These are phyloP conservation scores for Gymnopilus junonius DNA, from an alignment of 768 basidiomycete species.

Conservation along the genomic window DNA sequence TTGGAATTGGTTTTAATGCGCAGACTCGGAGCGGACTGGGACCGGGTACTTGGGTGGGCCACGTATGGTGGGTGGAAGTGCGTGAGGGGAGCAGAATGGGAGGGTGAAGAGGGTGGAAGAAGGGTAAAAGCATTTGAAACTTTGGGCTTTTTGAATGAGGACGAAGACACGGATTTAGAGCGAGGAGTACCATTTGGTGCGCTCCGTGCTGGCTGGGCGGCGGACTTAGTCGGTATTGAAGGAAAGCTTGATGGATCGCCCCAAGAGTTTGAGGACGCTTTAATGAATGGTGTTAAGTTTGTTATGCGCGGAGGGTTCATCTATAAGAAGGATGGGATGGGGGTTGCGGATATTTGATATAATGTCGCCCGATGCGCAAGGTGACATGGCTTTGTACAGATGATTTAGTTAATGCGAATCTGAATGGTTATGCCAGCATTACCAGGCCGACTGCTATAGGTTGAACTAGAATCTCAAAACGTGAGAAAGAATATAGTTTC, in stretches of 20 bases:
- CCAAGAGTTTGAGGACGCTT: slow-evolving; percentile 47
- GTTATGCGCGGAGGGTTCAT: slow-evolving; percentile 61
- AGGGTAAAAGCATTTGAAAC: slow-evolving; percentile 1
- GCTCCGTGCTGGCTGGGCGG: slow-evolving; percentile 58
- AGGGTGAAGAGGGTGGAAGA: slow-evolving; percentile 25
- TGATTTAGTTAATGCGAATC: not conserved
- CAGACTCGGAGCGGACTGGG: slow-evolving; percentile 54
- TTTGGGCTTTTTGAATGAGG: not conserved
- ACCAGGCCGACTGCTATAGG: no score
- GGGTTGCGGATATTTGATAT: not conserved
- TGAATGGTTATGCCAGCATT: not conserved
- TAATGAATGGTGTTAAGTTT: slow-evolving; percentile 47
- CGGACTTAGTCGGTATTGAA: slow-evolving; percentile 46
- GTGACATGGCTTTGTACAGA: no score
- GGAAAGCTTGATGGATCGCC: slow-evolving; percentile 40
- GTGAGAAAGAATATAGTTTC: no score
- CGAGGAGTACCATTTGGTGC: slow-evolving; percentile 63
- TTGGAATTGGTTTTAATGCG: slow-evolving; percentile 68
- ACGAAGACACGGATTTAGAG: slow-evolving; percentile 34
- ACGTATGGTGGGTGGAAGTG: slow-evolving; percentile 65
- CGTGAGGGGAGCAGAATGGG: slow-evolving; percentile 52
- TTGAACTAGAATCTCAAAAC: no score
- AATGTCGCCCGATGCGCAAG: no score
- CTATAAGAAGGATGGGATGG: slow-evolving; percentile 22
- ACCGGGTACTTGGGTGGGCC: slow-evolving; percentile 57